These are phyloP conservation scores for Myriosclerotinia duriaeana DNA, from an alignment of 2,329 filamentous ascomycete species.

Conservation along the genomic window DNA sequence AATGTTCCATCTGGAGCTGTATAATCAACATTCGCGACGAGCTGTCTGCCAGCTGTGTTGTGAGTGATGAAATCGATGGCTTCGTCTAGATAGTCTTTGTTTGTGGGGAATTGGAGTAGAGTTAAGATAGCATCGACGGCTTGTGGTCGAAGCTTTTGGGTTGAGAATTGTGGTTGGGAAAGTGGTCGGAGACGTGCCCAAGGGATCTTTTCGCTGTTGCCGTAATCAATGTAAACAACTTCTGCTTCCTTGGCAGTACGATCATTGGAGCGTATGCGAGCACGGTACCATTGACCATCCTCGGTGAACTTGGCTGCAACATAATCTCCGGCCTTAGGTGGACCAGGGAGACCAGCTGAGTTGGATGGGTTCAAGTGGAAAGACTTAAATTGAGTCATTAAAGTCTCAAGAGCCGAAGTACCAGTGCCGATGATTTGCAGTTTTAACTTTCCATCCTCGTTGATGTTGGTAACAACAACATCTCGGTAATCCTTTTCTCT, in stretches of 20 bases:
- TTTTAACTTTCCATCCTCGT: conserved; percentile 79
- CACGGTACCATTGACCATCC: conserved; percentile 93
- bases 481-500: conserved; percentile 88
- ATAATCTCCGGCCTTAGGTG: conserved; percentile 87
- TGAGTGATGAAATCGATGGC: conserved; percentile 74
- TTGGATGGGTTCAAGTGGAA: conserved; percentile 88
- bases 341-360: conserved; percentile 66
- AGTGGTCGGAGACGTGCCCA: conserved; percentile 85
- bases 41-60: conserved; percentile 68
- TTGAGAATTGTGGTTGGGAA: conserved; percentile 72
- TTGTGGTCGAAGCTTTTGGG: conserved; percentile 81
- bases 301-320: conserved; percentile 89
- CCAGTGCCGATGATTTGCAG: conserved; percentile 86
- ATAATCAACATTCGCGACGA: conserved; percentile 90
- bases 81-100: conserved; percentile 79
- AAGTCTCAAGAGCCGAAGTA: conserved; percentile 76
- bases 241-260: conserved; percentile 85
- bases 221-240: conserved; percentile 93
- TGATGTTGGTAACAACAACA: conserved; percentile 87
- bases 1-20: conserved; percentile 78
- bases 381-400: conserved; percentile 88
- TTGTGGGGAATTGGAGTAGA: conserved; percentile 82
- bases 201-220: conserved; percentile 84
- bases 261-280: conserved; percentile 86
- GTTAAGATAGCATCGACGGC: conserved; percentile 84